These are phyloP conservation scores for Cronartium quercuum DNA, from an alignment of 1,284 basidiomycete genomes.

Conservation along the genomic window DNA sequence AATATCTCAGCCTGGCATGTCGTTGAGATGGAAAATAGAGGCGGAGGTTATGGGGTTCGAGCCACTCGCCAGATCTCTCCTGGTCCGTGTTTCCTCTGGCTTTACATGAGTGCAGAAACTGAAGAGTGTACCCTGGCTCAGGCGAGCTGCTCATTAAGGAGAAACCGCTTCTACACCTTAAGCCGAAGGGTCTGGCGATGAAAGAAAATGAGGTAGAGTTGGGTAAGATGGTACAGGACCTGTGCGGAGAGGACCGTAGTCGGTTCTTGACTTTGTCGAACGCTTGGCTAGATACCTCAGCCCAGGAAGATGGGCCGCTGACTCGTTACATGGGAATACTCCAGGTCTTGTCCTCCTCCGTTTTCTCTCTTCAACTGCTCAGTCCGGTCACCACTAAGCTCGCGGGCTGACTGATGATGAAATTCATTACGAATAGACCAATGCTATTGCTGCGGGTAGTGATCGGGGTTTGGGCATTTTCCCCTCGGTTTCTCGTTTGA, in stretches of 20 bases:
- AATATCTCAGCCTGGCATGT: constrained; percentile 25
- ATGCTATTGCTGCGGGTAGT: constrained; percentile 17
- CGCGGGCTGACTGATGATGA: not conserved
- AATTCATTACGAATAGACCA: constrained; percentile 2
- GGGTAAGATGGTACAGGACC: constrained; percentile 1
- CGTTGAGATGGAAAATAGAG: constrained; percentile 1
- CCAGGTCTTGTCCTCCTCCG: constrained; percentile 18
- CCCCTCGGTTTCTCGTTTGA: constrained; percentile 21
- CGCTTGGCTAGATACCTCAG: constrained; percentile 14
- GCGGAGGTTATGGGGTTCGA: constrained; percentile 28
- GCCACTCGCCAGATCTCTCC: constrained; percentile 28
- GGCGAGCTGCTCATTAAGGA: constrained; percentile 37
- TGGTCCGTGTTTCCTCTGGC: not conserved
- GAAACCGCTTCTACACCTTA: constrained; percentile 12
- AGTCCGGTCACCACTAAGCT: too few species aligned
- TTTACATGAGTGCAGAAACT: not conserved
- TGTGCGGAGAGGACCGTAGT: constrained; percentile 28
- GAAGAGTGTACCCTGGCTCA: not conserved
- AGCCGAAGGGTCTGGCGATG: not conserved
- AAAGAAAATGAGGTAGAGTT: constrained; percentile 3
- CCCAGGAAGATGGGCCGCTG: not conserved
- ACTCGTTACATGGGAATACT: constrained; percentile 19
- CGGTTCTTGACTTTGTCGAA: constrained; percentile 36
- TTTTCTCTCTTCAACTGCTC: not conserved
- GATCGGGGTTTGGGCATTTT: constrained; percentile 30